Evolutionary conservation across 176 grass and related monocot species (phyloP).

Genomic region (Oryza officinalis): DNA sequence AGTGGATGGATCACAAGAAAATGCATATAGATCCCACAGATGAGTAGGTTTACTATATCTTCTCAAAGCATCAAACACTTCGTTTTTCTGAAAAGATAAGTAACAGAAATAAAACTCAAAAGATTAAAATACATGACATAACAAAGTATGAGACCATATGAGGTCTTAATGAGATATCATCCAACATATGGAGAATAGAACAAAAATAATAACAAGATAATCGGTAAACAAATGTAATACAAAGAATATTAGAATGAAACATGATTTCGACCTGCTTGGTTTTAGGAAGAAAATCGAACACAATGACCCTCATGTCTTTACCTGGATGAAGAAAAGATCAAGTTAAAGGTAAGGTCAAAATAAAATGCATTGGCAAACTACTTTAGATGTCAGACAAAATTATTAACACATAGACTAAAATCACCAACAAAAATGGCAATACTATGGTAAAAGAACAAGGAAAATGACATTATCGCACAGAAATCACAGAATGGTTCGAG

Average conservation of each 20-base stretch:
- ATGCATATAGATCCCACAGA: conserved; percentile 83
- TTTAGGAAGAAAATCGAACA: conserved; percentile 80
- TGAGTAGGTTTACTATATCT: conserved; percentile 68
- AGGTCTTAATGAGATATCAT: conserved; percentile 12
- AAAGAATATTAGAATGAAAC: conserved; percentile 3
- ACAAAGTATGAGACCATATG: conserved; percentile 25
- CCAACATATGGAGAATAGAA: conserved; percentile 6
- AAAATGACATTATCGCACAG: neutral
- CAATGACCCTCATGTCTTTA: conserved; percentile 92
- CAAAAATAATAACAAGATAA: too few relatives aligned
- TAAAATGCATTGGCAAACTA: neutral
- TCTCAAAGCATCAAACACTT: conserved; percentile 71
- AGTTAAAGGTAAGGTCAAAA: conserved; percentile 25
- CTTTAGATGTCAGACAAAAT: conserved; percentile 5
- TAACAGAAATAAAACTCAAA: conserved; percentile 32
- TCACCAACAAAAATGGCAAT: neutral
- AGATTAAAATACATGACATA: conserved; percentile 27
- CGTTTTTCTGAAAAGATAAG: conserved; percentile 72
- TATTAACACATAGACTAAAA: neutral
- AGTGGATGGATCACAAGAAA: conserved; percentile 73
- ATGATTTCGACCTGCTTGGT: conserved; percentile 72
- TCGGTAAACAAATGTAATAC: neutral
- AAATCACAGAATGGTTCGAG: neutral
- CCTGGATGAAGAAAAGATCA: conserved; percentile 49
- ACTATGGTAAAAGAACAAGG: neutral